Evolutionary conservation across 1,284 basidiomycete genomes (phyloP), one percentile per base, ranked within the genome.

Genomic region (Ustilago esculenta): DNA sequence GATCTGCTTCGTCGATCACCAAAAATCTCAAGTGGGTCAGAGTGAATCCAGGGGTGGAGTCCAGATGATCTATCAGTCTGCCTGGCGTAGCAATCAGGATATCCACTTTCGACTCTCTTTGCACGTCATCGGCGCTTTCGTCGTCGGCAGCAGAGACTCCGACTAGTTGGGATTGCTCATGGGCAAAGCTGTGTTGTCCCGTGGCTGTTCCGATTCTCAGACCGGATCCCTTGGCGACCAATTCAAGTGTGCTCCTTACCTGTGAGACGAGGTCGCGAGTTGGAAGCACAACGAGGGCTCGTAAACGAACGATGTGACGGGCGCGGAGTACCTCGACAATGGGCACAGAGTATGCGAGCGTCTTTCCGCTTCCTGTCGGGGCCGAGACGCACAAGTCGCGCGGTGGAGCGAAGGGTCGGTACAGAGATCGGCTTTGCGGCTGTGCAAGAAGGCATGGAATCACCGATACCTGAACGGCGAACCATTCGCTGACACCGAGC

Each of bases 1-100:
- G 87, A 81, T 99, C 96, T 0, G 96, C 96, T 84, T 99, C 96
- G 81, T 99, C 96, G 54, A 99, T 92, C 17, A 98, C 93, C 53
- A 98, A 84, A 83, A 94, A 98, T 23, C 95, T 89, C 23, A 99
- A 85, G 82, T 98, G 94, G 75, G 96, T 91, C 29, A 98, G 83
- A 0, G 92, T 91, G 81, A 98, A 96, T 64, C 94, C 92, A 5
- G 68, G 68, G 0, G 95, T 97, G 21, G 87, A 89, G 36, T 88
- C 88, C 12, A 98, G 84, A 82, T 98, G 95, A 81, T 98, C 95
- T 36, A 97, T 95, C 40, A 99, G 81, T 44, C 96, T 86, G 37
- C 96, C 96, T 0, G 95, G 95, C 0, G 95, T 99, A 56, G 92
- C 95, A 55, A 99, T 92, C 40, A 98, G 84, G 43, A 99, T 89